These are phyloP conservation scores for Globisporangium barbulae DNA, from an alignment of 352 stramenopile species.

Conservation along the genomic window DNA sequence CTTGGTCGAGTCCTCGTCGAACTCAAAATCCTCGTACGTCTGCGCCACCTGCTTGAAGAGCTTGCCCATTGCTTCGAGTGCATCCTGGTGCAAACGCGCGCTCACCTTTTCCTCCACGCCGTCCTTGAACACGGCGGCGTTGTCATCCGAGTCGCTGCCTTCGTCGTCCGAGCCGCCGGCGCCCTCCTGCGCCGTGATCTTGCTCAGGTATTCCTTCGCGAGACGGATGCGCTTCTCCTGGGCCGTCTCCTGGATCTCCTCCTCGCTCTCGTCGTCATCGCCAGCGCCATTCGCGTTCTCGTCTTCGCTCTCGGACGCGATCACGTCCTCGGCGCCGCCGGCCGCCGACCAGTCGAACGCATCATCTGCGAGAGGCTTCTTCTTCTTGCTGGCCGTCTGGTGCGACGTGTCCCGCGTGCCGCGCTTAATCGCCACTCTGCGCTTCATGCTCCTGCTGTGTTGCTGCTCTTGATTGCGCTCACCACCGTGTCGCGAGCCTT, in stretches of 20 bases:
- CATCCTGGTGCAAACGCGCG: constrained; percentile 78
- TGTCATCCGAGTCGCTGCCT: constrained; percentile 39
- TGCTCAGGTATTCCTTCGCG: constrained; percentile 86
- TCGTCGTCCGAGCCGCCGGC: constrained; percentile 29
- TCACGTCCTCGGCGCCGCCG: constrained; percentile 44
- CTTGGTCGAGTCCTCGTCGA: constrained; percentile 73
- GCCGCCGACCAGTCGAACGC: constrained; percentile 79
- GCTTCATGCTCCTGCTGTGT: constrained; percentile 19
- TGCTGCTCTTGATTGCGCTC: not conserved
- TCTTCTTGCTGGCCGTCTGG: constrained; percentile 56
- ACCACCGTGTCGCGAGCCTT: not conserved
- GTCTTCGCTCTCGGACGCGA: constrained; percentile 72
- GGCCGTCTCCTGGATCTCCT: constrained; percentile 70
- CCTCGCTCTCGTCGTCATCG: constrained; percentile 54
- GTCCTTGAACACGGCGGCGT: constrained; percentile 23
- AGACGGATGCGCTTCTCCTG: constrained; percentile 89
- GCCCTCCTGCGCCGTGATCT: constrained; percentile 73
- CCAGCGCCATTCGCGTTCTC: constrained; percentile 30
- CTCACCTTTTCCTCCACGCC: constrained; percentile 72
- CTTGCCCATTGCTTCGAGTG: constrained; percentile 83
- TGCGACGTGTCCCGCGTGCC: constrained; percentile 29
- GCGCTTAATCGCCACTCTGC: constrained; percentile 43
- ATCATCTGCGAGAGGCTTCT: constrained; percentile 54
- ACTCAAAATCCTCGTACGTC: constrained; percentile 81
- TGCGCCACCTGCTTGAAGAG: constrained; percentile 84